Evolutionary conservation across 495 filamentous ascomycete genomes (phyloP).

Genomic region (Xylaria castorea): DNA sequence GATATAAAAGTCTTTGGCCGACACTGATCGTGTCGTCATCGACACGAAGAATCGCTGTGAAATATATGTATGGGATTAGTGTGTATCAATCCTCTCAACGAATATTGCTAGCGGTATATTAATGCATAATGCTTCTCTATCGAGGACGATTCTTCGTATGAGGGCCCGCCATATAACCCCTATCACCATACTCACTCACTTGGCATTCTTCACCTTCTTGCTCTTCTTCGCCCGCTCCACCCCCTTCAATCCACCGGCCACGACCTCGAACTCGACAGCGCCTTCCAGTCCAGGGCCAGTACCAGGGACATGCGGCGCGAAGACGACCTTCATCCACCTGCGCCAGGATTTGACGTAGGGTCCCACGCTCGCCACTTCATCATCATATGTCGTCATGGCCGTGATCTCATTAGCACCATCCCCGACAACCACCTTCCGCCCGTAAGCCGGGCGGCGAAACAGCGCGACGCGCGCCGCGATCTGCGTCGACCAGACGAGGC

Average conservation of each 20-base stretch:
- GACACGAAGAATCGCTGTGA: not conserved
- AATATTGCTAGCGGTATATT: not conserved
- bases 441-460: constrained; percentile 64
- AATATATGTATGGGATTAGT: not conserved
- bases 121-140: not conserved
- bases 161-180: not conserved
- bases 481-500: constrained; percentile 89
- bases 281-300: constrained; percentile 49
- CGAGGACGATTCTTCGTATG: not conserved
- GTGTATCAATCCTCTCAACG: not conserved
- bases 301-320: constrained; percentile 69
- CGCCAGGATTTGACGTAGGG: constrained; percentile 53
- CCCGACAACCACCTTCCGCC: constrained; percentile 43
- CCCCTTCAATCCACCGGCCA: constrained; percentile 58
- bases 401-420: not conserved
- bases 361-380: constrained; percentile 38
- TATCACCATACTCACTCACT: not conserved
- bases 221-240: constrained; percentile 39
- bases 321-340: constrained; percentile 81
- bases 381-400: constrained; percentile 33
- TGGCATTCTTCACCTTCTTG: constrained; percentile 24
- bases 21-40: not conserved
- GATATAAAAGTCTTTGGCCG: not conserved
- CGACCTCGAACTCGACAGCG: constrained; percentile 64
- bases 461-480: constrained; percentile 82